phyloP scores from a whole-genome alignment of 257 asterid genomes.

The Scutellaria baicalensis region DNA sequence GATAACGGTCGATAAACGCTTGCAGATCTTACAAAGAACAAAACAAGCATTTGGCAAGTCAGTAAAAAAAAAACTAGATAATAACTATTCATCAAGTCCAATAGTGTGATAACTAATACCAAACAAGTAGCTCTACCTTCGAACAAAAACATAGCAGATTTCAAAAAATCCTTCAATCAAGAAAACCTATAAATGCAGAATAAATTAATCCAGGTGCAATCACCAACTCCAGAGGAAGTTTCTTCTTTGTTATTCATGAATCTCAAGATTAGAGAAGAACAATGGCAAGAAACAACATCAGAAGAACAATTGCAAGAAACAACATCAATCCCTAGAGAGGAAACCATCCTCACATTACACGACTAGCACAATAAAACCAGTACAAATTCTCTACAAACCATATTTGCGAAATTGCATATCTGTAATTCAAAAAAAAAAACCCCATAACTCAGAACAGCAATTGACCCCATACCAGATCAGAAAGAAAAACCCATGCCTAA shows the following conservation, averaged over 20 bases:
- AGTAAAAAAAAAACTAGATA: background rate
- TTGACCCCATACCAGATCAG: background rate
- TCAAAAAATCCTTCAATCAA: background rate
- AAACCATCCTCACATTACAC: background rate
- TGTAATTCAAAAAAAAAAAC: no score
- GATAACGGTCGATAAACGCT: background rate
- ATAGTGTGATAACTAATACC: background rate
- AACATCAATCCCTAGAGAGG: background rate
- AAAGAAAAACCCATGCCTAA: background rate
- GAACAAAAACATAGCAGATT: background rate
- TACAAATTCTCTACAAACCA: conserved; percentile 1
- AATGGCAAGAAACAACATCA: background rate
- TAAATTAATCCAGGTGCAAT: background rate
- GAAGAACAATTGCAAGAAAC: no score
- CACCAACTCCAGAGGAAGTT: background rate
- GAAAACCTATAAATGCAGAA: background rate
- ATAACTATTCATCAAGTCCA: background rate
- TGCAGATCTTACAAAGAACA: background rate
- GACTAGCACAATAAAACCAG: background rate
- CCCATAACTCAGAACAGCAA: background rate
- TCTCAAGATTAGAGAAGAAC: background rate
- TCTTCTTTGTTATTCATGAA: background rate
- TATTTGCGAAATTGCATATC: background rate
- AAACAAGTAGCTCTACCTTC: background rate
- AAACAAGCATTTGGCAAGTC: background rate